These are phyloP conservation scores for Croton setiger DNA, from an alignment of 441 rosid species.

Conservation along the genomic window DNA sequence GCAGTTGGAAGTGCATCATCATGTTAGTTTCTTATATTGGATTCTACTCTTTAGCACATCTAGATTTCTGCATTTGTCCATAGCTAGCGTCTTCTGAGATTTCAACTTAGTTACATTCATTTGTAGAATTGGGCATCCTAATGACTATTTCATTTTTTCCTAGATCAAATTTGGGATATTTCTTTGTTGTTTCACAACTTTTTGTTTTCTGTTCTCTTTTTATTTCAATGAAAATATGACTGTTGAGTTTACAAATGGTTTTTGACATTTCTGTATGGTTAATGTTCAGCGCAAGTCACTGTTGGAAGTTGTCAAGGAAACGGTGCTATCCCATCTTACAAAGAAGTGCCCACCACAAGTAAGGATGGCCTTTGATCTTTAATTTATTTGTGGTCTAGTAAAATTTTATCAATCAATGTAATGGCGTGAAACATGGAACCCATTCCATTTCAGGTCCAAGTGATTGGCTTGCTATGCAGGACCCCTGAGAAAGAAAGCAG, in stretches of 20 bases:
- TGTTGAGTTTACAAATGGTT: conserved; percentile 9
- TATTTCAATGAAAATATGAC: not conserved
- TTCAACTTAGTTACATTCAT: not conserved
- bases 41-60: not conserved
- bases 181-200: not conserved
- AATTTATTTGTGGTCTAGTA: conserved; percentile 8
- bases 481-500: conserved; percentile 89
- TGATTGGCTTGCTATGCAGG: conserved; percentile 94
- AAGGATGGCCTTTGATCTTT: conserved; percentile 27
- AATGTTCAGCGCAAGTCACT: conserved; percentile 67
- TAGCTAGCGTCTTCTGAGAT: not conserved
- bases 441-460: conserved; percentile 61
- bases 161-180: not conserved
- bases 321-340: conserved; percentile 77
- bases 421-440: not conserved
- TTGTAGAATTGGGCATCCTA: not conserved
- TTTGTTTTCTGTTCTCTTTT: not conserved
- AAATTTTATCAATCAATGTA: conserved; percentile 1
- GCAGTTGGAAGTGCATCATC: not conserved
- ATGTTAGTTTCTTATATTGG: not conserved
- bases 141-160: not conserved
- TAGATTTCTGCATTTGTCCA: not conserved
- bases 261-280: conserved; percentile 22
- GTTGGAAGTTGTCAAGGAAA: conserved; percentile 90
- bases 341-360: conserved; percentile 88